Evolutionary conservation across 2,329 filamentous ascomycete genomes (phyloP).

Genomic region (Ascochyta lentis): DNA sequence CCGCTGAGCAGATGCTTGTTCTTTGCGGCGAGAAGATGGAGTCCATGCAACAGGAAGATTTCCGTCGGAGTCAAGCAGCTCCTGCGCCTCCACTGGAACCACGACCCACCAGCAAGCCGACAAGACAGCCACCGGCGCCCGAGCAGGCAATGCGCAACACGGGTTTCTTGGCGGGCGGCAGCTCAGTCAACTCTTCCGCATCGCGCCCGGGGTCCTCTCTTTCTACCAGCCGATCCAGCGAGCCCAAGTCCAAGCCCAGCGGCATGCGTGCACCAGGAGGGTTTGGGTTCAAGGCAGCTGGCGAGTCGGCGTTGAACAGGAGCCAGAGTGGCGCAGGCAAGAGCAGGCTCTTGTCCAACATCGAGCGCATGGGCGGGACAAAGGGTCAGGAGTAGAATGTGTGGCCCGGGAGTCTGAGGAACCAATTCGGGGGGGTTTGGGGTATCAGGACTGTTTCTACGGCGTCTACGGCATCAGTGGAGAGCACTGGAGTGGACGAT

Average conservation of each 20-base stretch:
- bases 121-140: conserved; percentile 21
- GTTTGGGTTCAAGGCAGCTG: conserved; percentile 40
- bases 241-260: conserved; percentile 54
- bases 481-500: conserved; percentile 3
- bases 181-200: conserved; percentile 14
- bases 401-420: conserved; percentile 13
- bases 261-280: conserved; percentile 66
- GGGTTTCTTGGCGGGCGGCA: conserved; percentile 39
- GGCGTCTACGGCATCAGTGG: conserved; percentile 3
- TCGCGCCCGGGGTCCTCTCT: conserved; percentile 39
- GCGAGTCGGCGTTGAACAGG: conserved; percentile 36
- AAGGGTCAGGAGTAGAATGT: conserved; percentile 30
- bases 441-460: conserved; percentile 7
- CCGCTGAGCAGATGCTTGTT: conserved; percentile 83
- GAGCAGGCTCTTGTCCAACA: conserved; percentile 81
- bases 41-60: conserved; percentile 48
- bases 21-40: conserved; percentile 61
- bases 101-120: conserved; percentile 21
- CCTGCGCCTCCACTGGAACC: conserved; percentile 15
- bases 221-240: conserved; percentile 32
- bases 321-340: conserved; percentile 52
- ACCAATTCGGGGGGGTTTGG: conserved; percentile 5
- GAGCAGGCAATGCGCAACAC: conserved; percentile 40
- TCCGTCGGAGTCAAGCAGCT: conserved; percentile 60
- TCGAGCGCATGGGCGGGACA: conserved; percentile 80